These are phyloP conservation scores for Bruguiera sexangula DNA, from an alignment of 345 rosid species.

Conservation along the genomic window DNA sequence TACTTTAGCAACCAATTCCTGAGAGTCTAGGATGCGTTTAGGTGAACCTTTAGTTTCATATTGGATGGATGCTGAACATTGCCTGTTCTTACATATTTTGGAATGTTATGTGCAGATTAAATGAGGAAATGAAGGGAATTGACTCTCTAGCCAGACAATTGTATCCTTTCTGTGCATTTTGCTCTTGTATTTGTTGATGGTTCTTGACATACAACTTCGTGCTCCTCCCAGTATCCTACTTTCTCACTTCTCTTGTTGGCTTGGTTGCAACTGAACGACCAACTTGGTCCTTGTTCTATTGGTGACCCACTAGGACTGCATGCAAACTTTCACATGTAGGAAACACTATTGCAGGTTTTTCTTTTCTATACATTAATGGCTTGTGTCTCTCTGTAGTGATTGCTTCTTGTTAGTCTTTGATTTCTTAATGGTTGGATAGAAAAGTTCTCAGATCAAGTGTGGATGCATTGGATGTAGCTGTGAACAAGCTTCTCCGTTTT, in stretches of 20 bases:
- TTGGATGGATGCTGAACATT: neutral
- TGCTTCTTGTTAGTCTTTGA: constrained; percentile 8
- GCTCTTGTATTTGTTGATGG: neutral
- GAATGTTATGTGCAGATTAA: constrained; percentile 52
- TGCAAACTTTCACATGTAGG: neutral
- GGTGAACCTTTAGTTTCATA: neutral
- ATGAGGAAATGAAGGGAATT: constrained; percentile 81
- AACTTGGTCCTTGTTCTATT: neutral
- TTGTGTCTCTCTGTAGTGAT: neutral
- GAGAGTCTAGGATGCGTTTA: neutral
- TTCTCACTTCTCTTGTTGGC: neutral
- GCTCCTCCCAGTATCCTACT: neutral
- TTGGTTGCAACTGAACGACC: neutral
- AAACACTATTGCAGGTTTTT: neutral
- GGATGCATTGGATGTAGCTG: constrained; percentile 74
- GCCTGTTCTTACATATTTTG: neutral
- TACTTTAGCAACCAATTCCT: neutral
- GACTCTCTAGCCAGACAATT: constrained; percentile 59
- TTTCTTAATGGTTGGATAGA: constrained; percentile 52
- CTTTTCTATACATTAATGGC: neutral
- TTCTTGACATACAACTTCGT: neutral
- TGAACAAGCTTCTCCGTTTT: constrained; percentile 60
- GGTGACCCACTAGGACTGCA: neutral
- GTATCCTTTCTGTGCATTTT: constrained; percentile 60
- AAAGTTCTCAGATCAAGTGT: constrained; percentile 76